Conservation (phyloP, 192 early-diverging fungal genomes). For the Coemansia pectinata region DNA sequence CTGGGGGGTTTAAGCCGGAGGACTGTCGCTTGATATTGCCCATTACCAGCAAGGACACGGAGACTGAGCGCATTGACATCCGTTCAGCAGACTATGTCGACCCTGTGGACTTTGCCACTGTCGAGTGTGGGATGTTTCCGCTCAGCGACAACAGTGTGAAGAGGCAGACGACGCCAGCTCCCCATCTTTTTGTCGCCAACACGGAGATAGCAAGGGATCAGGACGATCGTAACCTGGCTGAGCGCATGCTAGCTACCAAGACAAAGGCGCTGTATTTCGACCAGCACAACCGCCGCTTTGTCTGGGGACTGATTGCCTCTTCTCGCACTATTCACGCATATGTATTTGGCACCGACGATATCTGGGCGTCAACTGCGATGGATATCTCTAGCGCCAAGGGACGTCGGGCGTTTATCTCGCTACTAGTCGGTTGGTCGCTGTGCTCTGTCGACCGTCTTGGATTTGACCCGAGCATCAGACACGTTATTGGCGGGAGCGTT, state of each 20-base stretch:
- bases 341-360: background rate
- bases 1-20: background rate
- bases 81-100: background rate
- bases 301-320: constrained; percentile 12
- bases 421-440: constrained; percentile 15
- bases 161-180: background rate
- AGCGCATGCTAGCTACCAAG: background rate
- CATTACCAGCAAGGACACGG: background rate
- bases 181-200: background rate
- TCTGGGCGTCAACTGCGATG: background rate
- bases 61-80: background rate
- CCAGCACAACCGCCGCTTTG: constrained; percentile 19
- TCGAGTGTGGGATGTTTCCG: background rate
- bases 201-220: background rate
- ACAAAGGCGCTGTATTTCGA: background rate
- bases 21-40: background rate
- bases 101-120: background rate
- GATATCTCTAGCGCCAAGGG: background rate
- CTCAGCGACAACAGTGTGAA: background rate
- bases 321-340: background rate
- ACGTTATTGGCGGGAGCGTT: background rate
- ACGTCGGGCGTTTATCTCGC: background rate
- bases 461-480: constrained; percentile 8
- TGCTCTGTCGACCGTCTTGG: constrained; percentile 14
- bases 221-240: background rate